Evolutionary conservation across 2,329 filamentous ascomycete genomes (phyloP).

Genomic region (Alternaria rosae): DNA sequence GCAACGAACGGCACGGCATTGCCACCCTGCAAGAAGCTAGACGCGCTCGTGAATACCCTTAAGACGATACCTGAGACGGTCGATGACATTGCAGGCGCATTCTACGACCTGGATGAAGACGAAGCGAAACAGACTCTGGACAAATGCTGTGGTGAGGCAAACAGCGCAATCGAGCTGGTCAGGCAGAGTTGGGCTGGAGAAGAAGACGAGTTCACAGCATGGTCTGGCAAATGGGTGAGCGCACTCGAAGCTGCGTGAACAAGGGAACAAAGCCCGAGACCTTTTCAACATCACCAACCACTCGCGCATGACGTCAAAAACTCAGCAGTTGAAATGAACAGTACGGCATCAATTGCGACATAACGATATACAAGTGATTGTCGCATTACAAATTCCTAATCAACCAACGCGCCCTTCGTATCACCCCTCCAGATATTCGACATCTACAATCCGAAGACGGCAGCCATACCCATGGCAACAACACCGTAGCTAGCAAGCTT

Average conservation of each 20-base stretch:
- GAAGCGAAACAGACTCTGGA: conserved; percentile 67
- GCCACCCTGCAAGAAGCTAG: conserved; percentile 49
- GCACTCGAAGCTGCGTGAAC: conserved; percentile 50
- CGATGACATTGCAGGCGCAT: conserved; percentile 73
- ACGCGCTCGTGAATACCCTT: conserved; percentile 65
- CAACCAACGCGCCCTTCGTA: neutral
- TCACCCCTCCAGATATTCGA: neutral
- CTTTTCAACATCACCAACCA: neutral
- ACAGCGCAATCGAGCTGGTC: conserved; percentile 63
- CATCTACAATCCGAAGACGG: conserved; percentile 34
- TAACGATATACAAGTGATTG: neutral
- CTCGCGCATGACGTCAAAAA: neutral
- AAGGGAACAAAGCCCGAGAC: neutral
- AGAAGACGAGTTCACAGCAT: conserved; percentile 79
- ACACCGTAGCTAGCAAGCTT: conserved; percentile 34
- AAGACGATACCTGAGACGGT: conserved; percentile 70
- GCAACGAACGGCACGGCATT: conserved; percentile 7
- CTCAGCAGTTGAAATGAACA: neutral
- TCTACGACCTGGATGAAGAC: conserved; percentile 72
- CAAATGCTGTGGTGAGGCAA: conserved; percentile 67
- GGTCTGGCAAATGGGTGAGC: conserved; percentile 68
- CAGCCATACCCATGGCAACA: conserved; percentile 30
- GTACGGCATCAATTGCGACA: neutral
- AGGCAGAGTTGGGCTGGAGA: conserved; percentile 67
- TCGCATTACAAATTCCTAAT: neutral